Evolutionary conservation across 1,139 yeast genomes (phyloP).

Genomic region (Lodderomyces margitis): DNA sequence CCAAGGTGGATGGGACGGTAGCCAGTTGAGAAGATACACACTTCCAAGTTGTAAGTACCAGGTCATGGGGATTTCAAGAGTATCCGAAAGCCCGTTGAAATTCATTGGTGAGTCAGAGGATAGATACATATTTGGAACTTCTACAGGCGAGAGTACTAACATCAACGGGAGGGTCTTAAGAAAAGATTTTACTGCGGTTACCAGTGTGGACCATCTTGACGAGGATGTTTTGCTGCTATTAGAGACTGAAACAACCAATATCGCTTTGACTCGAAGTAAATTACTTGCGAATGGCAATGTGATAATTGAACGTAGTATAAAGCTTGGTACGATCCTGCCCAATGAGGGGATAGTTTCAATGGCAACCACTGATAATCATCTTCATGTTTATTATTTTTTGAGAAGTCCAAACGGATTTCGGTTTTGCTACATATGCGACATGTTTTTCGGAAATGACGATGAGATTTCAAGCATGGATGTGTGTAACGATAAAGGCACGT

Average conservation of each 20-base stretch:
- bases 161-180: background rate
- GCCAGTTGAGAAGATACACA: slow-evolving; percentile 27
- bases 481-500: background rate
- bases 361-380: background rate
- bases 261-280: background rate
- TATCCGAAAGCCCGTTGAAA: background rate
- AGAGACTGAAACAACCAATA: background rate
- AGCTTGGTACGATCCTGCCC: background rate
- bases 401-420: background rate
- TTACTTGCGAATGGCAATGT: background rate
- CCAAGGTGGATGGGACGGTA: slow-evolving; percentile 41
- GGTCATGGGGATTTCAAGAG: background rate
- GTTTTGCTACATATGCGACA: background rate
- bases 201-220: background rate
- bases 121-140: background rate
- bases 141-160: background rate
- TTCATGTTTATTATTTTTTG: background rate
- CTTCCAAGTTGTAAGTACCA: background rate
- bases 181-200: background rate
- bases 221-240: background rate
- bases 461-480: slow-evolving; percentile 8
- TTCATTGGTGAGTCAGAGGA: background rate
- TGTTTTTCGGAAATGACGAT: background rate
- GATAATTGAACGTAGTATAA: background rate
- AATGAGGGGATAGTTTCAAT: background rate